Base-by-base conservation (phyloP, 2,329 filamentous ascomycete species). In the Talaromyces verruculosus region DNA sequence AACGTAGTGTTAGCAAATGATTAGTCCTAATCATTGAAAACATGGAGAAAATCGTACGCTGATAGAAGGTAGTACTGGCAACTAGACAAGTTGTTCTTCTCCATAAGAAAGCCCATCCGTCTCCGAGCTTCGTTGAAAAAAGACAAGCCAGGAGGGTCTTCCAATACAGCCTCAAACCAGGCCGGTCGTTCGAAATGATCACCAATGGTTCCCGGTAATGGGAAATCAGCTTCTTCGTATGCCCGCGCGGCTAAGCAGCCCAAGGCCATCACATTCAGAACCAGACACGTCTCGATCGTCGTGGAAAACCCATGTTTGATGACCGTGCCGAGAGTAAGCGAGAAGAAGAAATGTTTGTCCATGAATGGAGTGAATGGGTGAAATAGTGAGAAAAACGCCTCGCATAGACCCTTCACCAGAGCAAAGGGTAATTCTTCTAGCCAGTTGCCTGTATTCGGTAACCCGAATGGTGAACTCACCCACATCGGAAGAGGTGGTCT, bases 81-180 rank as follows among this genome's bases (percentile, higher is more conserved):
- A 39, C 80, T 80, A 69, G 83, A 82, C 4, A 85, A 69, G 59
- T 83, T 80, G 45, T 82, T 83, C 64, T 82, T 80, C 61, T 79
- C 81, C 75, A 84, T 82, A 69, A 84, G 73, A 67, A 84, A 84
- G 1, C 84, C 84, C 67, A 84, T 80, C 4, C 83, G 79, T 65
- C 80, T 81, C 19, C 84, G 80, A 6, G 83, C 83, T 71, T 85
- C 83, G 64, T 85, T 85, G 73, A 85, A 84, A 68, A 85, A 85
- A 30, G 79, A 81, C 45, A 85, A 69, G 0, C 84, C 84, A 2
- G 81, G 74, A 25, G 79, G 79, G 37, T 81, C 78, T 67, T 77
- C 77, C 51, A 73, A 73, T 7, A 78, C 73, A 19, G 78, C 76
- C 25, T 70, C 72, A 68, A 78, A 74, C 77, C 77, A 79, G 8